A percentile compares a stretch with the other conserved stretches of the same genome.
Evolutionary conservation across 2,329 filamentous ascomycete species (phyloP).

Genomic region (Phyllosticta capitalensis): DNA sequence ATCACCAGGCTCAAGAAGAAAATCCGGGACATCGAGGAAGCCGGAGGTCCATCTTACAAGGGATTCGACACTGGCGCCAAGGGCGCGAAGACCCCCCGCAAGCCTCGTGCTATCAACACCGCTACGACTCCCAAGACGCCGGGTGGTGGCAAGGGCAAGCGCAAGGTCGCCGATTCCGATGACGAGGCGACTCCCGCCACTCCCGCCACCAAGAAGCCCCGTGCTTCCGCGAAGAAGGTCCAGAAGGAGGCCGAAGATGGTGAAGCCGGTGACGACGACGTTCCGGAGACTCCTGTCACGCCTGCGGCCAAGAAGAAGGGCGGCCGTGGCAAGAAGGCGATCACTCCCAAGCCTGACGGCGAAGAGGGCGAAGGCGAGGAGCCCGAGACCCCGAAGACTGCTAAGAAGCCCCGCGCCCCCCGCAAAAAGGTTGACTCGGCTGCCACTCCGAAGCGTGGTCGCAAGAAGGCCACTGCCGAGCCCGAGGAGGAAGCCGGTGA

Average conservation of each 20-base stretch:
- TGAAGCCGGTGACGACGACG: constrained; percentile 12
- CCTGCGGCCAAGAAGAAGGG: constrained; percentile 73
- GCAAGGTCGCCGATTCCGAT: not conserved
- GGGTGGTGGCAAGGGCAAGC: not conserved
- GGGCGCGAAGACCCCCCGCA: not conserved
- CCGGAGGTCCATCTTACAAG: not conserved
- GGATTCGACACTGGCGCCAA: not conserved
- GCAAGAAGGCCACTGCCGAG: not conserved
- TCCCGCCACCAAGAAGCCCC: not conserved
- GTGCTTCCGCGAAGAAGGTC: constrained; percentile 9
- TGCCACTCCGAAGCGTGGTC: not conserved
- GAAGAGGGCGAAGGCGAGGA: constrained; percentile 67
- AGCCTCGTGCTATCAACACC: not conserved
- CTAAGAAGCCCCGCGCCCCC: constrained; percentile 22
- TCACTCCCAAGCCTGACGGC: constrained; percentile 45
- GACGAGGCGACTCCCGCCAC: not conserved
- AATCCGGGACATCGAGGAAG: not conserved
- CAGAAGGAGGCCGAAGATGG: not conserved
- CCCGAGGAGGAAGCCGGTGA: not conserved
- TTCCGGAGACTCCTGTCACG: constrained; percentile 21
- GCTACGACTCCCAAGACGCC: not conserved
- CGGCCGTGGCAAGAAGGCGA: constrained; percentile 19
- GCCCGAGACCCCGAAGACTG: constrained; percentile 45
- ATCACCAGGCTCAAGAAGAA: not conserved
- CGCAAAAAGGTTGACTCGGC: constrained; percentile 13